Percentiles rank a stretch among this genome's conserved stretches.
Conservation (phyloP, 139 green algal genomes). For the Zygnema circumcarinatum region DNA sequence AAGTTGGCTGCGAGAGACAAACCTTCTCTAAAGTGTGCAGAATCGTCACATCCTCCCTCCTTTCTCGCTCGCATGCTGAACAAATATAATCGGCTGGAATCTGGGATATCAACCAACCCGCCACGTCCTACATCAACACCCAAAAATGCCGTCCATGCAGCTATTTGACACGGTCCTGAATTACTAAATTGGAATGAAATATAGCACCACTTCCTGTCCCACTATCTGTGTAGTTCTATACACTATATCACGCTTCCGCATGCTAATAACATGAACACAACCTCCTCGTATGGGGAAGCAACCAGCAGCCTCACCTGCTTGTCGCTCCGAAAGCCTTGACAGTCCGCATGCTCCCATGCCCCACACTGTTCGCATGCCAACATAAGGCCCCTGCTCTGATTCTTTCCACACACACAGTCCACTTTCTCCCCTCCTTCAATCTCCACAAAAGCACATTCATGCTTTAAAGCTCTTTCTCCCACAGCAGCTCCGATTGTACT, state of each 20-base stretch:
- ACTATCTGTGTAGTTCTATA: too few relatives aligned
- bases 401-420: slow-evolving; percentile 25
- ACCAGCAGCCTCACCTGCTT: slow-evolving; percentile 15
- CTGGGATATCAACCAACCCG: too few relatives aligned
- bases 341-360: slow-evolving; percentile 24
- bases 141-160: too few relatives aligned
- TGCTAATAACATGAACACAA: too few relatives aligned
- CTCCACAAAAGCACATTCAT: slow-evolving; percentile 4
- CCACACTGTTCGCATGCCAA: slow-evolving; percentile 27
- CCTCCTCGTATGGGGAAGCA: too few relatives aligned
- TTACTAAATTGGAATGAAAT: too few relatives aligned
- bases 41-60: slow-evolving; percentile 10
- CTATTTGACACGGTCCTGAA: too few relatives aligned
- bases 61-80: slow-evolving; percentile 25
- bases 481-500: not conserved
- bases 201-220: too few relatives aligned
- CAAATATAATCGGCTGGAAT: slow-evolving; percentile 31
- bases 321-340: slow-evolving; percentile 19
- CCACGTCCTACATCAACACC: too few relatives aligned
- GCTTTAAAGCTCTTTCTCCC: slow-evolving; percentile 18
- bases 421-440: slow-evolving; percentile 31
- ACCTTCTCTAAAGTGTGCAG: slow-evolving; percentile 26
- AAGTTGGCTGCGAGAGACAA: not conserved
- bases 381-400: slow-evolving; percentile 21
- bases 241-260: too few relatives aligned